Percentiles rank a stretch among this genome's conserved stretches.
Conservation (phyloP, 2,329 filamentous ascomycete species). For the Byssoonygena ceratinophila region DNA sequence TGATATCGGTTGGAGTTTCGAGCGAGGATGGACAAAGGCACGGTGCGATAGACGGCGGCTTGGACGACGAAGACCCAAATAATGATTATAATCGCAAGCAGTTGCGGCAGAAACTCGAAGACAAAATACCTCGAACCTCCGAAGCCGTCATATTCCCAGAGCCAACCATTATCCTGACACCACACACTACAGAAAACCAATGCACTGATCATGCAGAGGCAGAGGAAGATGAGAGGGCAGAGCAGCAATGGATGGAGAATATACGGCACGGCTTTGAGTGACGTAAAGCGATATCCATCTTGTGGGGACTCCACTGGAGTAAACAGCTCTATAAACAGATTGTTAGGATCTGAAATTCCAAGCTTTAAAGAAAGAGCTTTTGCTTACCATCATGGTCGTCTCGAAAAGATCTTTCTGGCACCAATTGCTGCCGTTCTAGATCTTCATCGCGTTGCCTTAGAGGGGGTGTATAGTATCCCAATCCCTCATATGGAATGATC, state of each 20-base stretch:
- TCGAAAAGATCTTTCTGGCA: not conserved
- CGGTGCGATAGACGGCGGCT: constrained; percentile 60
- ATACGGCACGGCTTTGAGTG: constrained; percentile 59
- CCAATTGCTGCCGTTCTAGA: constrained; percentile 14
- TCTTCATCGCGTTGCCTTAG: constrained; percentile 27
- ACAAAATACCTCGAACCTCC: constrained; percentile 70
- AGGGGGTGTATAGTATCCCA: constrained; percentile 35
- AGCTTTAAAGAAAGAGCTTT: not conserved
- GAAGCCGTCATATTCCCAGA: constrained; percentile 58
- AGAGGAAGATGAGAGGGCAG: constrained; percentile 48
- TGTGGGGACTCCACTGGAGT: constrained; percentile 39
- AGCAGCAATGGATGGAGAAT: constrained; percentile 60
- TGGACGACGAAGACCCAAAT: constrained; percentile 69
- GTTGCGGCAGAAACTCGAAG: constrained; percentile 72
- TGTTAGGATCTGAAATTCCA: not conserved
- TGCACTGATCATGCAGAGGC: constrained; percentile 58
- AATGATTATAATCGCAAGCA: constrained; percentile 60
- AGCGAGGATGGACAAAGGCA: constrained; percentile 70
- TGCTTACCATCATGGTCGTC: not conserved
- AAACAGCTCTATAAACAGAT: constrained; percentile 34
- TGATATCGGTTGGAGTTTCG: constrained; percentile 46
- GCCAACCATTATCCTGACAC: constrained; percentile 51
- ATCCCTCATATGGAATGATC: constrained; percentile 39
- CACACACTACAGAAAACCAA: constrained; percentile 64
- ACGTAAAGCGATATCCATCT: constrained; percentile 37